Percentiles rank a stretch among this genome's conserved stretches.
These are phyloP conservation scores for Apium graveolens DNA, from an alignment of 129 eudicot species.

Conservation along the genomic window DNA sequence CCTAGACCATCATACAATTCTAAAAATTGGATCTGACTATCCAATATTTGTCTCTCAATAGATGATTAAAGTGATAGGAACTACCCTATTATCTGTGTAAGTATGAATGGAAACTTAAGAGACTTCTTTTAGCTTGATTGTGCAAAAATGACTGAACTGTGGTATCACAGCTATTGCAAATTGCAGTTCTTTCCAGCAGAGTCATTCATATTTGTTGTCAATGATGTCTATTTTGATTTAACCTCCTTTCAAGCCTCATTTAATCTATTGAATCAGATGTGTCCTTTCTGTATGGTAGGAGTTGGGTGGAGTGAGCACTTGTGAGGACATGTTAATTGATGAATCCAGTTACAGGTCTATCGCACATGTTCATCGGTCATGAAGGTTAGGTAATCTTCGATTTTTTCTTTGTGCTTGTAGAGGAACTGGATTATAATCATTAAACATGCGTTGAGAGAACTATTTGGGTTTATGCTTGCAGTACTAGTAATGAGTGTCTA, in stretches of 20 bases:
- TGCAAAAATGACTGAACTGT: neutral
- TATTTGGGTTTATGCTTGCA: neutral
- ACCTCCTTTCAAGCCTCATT: neutral
- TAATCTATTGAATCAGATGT: slow-evolving; percentile 76
- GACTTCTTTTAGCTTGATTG: neutral
- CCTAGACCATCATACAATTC: slow-evolving; percentile 70
- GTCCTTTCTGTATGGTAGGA: slow-evolving; percentile 75
- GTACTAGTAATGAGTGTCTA: neutral
- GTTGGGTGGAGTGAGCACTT: slow-evolving; percentile 71
- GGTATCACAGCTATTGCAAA: neutral
- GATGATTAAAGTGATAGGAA: slow-evolving; percentile 67
- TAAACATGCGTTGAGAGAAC: neutral
- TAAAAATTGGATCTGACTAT: slow-evolving; percentile 82
- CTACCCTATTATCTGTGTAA: slow-evolving; percentile 82
- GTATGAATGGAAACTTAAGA: slow-evolving; percentile 55
- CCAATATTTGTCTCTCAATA: slow-evolving; percentile 48
- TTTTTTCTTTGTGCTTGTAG: neutral
- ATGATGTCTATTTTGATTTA: neutral
- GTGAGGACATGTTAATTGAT: slow-evolving; percentile 57
- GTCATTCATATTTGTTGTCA: neutral
- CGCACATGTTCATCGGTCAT: slow-evolving; percentile 64
- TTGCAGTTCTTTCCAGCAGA: neutral
- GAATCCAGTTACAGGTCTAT: slow-evolving; percentile 62
- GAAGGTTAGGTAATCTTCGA: slow-evolving; percentile 37
- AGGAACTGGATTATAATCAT: neutral